Evolutionary conservation across 1,284 basidiomycete species (phyloP), one percentile per base, ranked within the genome.

Genomic region (Bjerkandera adusta): DNA sequence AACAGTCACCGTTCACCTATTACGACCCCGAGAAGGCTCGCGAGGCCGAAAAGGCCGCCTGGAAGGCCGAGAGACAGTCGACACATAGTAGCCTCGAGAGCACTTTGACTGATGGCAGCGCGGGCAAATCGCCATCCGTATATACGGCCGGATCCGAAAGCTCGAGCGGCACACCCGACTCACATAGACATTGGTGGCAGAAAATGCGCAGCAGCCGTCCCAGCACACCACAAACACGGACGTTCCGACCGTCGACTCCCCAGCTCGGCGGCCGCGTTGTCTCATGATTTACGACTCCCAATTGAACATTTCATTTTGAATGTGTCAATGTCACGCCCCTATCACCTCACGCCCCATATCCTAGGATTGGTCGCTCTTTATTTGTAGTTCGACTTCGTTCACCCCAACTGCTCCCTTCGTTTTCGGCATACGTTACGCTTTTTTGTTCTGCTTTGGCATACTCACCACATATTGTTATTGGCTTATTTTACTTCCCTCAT

Each of bases 1-100:
- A 66, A 26, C 69, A 76, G 43, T 73, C 69, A 13, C 83, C 83
- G 7, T 85, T 85, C 63, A 85, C 83, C 24, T 72, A 79, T 49
- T 79, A 72, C 49, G 62, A 56, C 53, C 45, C 57, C 49, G 15
- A 48, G 44, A 21, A 48, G 40, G 49, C 51, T 45, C 37, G 40
- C 49, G 48, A 47, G 30, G 49, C 45, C 22, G 49, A 46, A 45
- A 36, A 30, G 33, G 36, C 34, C 12, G 45, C 45, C 4, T 41
- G 15, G 20, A n/a, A 15, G 7, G 45, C 48, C 16, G 55, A 56
- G 6, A 47, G 53, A 3, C 51, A 52, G n/a, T 60, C 58, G 1
- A 54, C 58, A 26, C 53, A 56, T 38, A 60, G 58, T 49, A 59
- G 59, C 44, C 43, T 48, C 25, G 55, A 55, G 33, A 59, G 55